Conservation (phyloP, 202 grass and related monocot species). For the Alloteropsis angusta region DNA sequence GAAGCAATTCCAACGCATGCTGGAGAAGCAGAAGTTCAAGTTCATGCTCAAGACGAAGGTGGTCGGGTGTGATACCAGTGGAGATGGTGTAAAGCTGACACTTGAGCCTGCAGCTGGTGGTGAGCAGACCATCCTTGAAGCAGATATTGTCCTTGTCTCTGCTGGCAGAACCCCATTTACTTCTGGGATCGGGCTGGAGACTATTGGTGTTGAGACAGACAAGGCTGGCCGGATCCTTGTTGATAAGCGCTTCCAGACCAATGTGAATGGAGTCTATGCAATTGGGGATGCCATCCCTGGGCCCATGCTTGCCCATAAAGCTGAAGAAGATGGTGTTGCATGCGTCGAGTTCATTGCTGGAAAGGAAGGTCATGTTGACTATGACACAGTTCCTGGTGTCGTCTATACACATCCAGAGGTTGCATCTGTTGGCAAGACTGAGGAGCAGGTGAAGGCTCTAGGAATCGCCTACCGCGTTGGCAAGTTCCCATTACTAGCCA, state of each 20-base stretch:
- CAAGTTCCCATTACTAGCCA: constrained; percentile 86
- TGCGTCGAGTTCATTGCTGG: constrained; percentile 93
- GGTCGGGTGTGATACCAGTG: constrained; percentile 66
- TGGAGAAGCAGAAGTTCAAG: constrained; percentile 99
- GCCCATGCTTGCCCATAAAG: constrained; percentile 99
- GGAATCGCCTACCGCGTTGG: constrained; percentile 71
- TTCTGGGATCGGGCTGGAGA: constrained; percentile 61
- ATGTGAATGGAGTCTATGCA: constrained; percentile 82
- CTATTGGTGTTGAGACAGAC: constrained; percentile 68
- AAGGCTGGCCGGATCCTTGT: constrained; percentile 82
- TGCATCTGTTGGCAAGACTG: constrained; percentile 94
- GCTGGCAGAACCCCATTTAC: constrained; percentile 82
- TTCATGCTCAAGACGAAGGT: constrained; percentile 99
- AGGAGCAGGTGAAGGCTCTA: constrained; percentile 79
- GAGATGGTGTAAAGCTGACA: constrained; percentile 75
- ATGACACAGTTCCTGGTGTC: constrained; percentile 81
- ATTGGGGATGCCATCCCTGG: constrained; percentile 94
- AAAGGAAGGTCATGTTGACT: constrained; percentile 96
- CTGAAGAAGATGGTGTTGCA: constrained; percentile 93
- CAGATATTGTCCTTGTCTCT: constrained; percentile 85
- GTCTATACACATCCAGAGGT: constrained; percentile 98
- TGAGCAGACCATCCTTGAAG: constrained; percentile 73
- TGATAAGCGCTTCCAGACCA: constrained; percentile 83
- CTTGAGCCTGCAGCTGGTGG: constrained; percentile 84
- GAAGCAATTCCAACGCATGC: constrained; percentile 98